Base-by-base conservation (phyloP, 257 asterid species). In the Penstemon barbatus region DNA sequence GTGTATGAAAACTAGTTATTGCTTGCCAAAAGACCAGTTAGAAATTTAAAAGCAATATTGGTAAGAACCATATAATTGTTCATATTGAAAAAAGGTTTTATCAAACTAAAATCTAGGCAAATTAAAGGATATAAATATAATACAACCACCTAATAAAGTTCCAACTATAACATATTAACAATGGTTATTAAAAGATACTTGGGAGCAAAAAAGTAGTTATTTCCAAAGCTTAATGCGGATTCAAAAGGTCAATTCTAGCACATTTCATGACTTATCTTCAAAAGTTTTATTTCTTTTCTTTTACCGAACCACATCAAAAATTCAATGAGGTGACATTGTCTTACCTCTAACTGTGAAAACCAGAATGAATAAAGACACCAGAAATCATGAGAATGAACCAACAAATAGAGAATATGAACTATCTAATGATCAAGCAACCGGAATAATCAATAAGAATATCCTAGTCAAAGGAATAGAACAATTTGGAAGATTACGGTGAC, bases 141-240 rank as follows among this genome's bases (percentile, higher is more conserved):
- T 18, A 3, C 19, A n/a, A 36, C 45, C 69, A 49, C 50, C 45
- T 53, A 67, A 67, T 63, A 18, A 4, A 57, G n/a, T 39, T 33
- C 66, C 67, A 33, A 46, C 18, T 8, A 54, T 11, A 4, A 13
- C 7, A 25, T 25, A 25, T 25, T 46, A 6, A 8, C 51, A 38
- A 15, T 49, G 62, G 38, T 46, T 49, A 3, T 40, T 25, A 39
- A 48, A 46, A 57, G 38, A n/a, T 25, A 25, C 33, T 25, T 25
- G 2, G 33, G 33, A 25, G 33, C 33, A 25, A 25, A 1, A 25
- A 25, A 25, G 33, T 25, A 1, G 33, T 25, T 25, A 1, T 25
- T 25, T 25, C 33, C 33, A 25, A 25, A 25, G 2, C 33, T 25
- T 25, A 25, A 25, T 25, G 15, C 15, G 18, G 54, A 8, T 49